Percentiles rank a stretch among this genome's conserved stretches.
Evolutionary conservation across 164 flowering plant species (phyloP).

Genomic region (Magnolia officinalis): DNA sequence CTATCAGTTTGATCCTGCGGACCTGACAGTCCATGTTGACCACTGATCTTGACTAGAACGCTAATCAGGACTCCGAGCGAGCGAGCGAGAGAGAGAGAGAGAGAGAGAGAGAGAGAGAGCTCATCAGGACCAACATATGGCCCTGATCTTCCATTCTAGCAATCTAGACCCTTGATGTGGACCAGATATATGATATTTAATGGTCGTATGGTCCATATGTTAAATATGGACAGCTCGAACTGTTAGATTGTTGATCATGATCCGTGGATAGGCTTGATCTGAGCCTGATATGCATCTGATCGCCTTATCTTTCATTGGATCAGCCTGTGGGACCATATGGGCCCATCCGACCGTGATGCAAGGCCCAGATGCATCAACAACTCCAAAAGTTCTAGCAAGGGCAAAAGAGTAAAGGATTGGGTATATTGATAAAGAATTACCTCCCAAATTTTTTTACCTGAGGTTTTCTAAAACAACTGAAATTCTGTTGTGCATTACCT

Average conservation of each 20-base stretch:
- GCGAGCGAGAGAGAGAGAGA: too few relatives aligned
- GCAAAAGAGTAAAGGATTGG: not conserved
- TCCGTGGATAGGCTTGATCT: not conserved
- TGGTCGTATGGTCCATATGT: not conserved
- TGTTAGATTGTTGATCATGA: not conserved
- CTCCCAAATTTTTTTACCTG: not conserved
- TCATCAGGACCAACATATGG: not conserved
- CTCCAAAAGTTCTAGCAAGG: not conserved
- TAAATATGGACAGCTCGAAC: not conserved
- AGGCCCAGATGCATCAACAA: not conserved
- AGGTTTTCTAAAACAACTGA: not conserved
- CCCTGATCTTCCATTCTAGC: not conserved
- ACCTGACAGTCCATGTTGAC: too few relatives aligned
- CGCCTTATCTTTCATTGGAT: not conserved
- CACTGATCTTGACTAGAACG: too few relatives aligned
- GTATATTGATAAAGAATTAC: too few relatives aligned
- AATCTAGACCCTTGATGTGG: not conserved
- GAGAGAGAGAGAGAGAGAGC: not conserved
- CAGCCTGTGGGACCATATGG: not conserved
- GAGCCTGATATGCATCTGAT: not conserved
- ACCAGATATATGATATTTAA: not conserved
- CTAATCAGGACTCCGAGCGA: too few relatives aligned
- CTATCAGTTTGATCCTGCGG: too few relatives aligned
- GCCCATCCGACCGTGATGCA: not conserved
- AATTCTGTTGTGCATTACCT: too few relatives aligned